phyloP scores from a whole-genome alignment of 1,284 basidiomycete genomes.

The Leucoagaricus sp. region DNA sequence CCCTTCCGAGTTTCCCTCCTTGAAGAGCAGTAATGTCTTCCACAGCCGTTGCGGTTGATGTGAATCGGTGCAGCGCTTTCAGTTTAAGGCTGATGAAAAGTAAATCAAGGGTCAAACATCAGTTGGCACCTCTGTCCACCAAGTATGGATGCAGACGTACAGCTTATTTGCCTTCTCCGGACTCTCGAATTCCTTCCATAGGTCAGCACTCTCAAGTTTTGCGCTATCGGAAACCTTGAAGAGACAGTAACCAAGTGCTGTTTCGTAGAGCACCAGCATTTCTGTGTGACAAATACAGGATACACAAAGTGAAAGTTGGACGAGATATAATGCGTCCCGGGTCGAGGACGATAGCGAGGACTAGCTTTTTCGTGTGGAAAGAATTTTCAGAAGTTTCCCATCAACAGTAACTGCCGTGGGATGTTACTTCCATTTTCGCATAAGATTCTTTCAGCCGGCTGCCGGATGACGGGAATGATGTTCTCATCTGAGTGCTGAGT shows the following conservation, averaged over 20 bases:
- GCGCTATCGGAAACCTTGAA: slow-evolving; percentile 94
- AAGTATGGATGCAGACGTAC: slow-evolving; percentile 49
- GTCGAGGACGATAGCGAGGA: slow-evolving; percentile 22
- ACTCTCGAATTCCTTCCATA: slow-evolving; percentile 92
- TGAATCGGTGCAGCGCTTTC: slow-evolving; percentile 95
- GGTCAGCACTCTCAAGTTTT: slow-evolving; percentile 83
- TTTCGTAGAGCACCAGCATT: slow-evolving; percentile 87
- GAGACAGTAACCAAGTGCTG: slow-evolving; percentile 92
- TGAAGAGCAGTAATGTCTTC: slow-evolving; percentile 95
- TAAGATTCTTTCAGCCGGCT: background rate
- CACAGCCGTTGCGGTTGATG: slow-evolving; percentile 97
- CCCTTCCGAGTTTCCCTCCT: slow-evolving; percentile 91
- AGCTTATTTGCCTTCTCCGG: slow-evolving; percentile 91
- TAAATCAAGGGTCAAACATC: background rate
- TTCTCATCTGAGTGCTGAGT: background rate
- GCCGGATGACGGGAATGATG: background rate
- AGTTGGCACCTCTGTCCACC: background rate
- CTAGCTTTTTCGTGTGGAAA: slow-evolving; percentile 27
- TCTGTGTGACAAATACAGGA: slow-evolving; percentile 27
- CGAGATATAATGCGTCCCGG: slow-evolving; percentile 15
- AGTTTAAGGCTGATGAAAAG: slow-evolving; percentile 78
- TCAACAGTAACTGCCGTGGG: slow-evolving; percentile 21
- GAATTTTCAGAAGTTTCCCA: slow-evolving; percentile 29
- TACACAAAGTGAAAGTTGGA: slow-evolving; percentile 13
- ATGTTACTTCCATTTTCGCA: slow-evolving; percentile 18